Evolutionary conservation across 2,329 filamentous ascomycete genomes (phyloP).

Genomic region (Calonectria pteridis): DNA sequence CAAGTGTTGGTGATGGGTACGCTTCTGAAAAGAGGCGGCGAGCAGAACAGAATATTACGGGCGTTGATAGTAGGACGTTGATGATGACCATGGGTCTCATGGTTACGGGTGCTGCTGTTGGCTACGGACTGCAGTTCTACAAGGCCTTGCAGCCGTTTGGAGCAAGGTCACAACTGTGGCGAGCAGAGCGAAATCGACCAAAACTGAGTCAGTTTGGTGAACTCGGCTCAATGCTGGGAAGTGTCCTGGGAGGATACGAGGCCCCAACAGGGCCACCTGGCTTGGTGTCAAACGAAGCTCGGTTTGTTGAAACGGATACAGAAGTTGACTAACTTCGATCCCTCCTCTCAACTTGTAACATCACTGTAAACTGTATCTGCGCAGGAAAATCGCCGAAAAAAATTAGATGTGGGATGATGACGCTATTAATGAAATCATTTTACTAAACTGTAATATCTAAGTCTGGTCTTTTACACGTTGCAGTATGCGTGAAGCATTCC

Average conservation of each 20-base stretch:
- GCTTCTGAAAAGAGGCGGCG: constrained; percentile 52
- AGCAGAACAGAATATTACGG: constrained; percentile 48
- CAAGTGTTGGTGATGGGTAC: constrained; percentile 52
- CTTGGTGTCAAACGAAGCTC: constrained; percentile 37
- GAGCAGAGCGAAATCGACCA: constrained; percentile 45
- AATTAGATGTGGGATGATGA: constrained; percentile 1
- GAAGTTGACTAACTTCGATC: constrained; percentile 48
- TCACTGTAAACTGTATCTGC: constrained; percentile 31
- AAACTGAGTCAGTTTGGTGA: constrained; percentile 60
- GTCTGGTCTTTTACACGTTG: constrained; percentile 19
- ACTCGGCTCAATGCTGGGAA: constrained; percentile 59
- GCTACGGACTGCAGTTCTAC: constrained; percentile 56
- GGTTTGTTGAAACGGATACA: constrained; percentile 51
- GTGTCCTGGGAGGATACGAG: constrained; percentile 47
- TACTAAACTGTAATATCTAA: constrained; percentile 27
- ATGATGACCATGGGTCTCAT: constrained; percentile 50
- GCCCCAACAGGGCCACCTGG: constrained; percentile 29
- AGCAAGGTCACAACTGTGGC: constrained; percentile 58
- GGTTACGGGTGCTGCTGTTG: constrained; percentile 53
- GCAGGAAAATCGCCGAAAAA: constrained; percentile 26
- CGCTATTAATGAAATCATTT: constrained; percentile 30
- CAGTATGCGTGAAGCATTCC: neutral
- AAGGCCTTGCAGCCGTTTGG: constrained; percentile 60
- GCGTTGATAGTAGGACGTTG: constrained; percentile 49
- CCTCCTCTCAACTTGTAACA: constrained; percentile 13